These are phyloP conservation scores for Periconia macrospinosa DNA, from an alignment of 2,329 filamentous ascomycete species.

Conservation along the genomic window DNA sequence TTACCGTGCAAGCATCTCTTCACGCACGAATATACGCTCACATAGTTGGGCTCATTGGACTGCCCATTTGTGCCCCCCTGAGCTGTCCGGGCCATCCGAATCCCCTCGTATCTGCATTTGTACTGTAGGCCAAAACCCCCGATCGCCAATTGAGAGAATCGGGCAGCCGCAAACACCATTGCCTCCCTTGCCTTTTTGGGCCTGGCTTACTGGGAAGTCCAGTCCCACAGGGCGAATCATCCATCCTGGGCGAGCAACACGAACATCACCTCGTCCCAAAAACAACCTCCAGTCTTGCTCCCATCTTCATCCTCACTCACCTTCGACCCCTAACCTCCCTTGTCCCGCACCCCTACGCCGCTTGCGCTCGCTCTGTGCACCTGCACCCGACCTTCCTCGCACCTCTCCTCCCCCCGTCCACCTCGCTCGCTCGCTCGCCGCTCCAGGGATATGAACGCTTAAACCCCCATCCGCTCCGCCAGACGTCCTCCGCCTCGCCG, in stretches of 20 bases:
- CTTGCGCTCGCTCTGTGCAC: not conserved
- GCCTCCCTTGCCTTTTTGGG: not conserved
- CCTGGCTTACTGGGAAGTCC: not conserved
- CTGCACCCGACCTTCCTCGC: not conserved
- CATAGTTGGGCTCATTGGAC: too few species aligned
- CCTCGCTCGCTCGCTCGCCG: not conserved
- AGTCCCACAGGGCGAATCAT: too few species aligned
- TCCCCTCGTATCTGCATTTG: too few species aligned
- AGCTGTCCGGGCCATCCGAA: too few species aligned
- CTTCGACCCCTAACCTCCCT: not conserved
- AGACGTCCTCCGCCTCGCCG: conserved; percentile 9
- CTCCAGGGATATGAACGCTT: conserved; percentile 10
- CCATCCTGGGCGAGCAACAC: too few species aligned
- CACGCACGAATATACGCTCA: too few species aligned
- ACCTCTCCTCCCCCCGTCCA: not conserved
- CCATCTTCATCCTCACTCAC: not conserved
- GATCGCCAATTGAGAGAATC: not conserved
- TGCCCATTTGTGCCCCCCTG: too few species aligned
- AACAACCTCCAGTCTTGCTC: not conserved
- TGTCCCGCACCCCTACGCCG: too few species aligned
- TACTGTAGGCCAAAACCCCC: not conserved
- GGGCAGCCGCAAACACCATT: not conserved
- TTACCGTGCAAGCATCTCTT: too few species aligned
- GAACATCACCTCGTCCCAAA: too few species aligned
- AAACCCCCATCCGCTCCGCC: conserved; percentile 9